These are phyloP conservation scores for Boletus rex-veris DNA, from an alignment of 768 basidiomycete genomes.

Conservation along the genomic window DNA sequence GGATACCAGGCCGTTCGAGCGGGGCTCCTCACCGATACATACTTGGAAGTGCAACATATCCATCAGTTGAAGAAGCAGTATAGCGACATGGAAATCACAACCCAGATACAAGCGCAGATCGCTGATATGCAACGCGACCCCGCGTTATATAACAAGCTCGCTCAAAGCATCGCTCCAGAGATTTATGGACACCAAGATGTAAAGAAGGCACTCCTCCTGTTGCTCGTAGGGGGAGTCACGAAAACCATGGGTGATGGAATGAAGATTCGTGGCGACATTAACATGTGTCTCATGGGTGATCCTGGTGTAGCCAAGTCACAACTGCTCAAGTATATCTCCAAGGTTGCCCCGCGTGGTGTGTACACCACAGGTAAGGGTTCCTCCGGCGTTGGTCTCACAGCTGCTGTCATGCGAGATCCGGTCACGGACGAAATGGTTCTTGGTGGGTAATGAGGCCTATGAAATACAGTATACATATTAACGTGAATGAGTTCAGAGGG, in stretches of 20 bases:
- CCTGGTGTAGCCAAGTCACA: conserved; percentile 99
- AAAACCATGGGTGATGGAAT: conserved; percentile 96
- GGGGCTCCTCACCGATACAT: conserved; percentile 95
- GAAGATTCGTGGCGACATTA: conserved; percentile 98
- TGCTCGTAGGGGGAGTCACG: conserved; percentile 94
- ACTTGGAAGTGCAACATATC: conserved; percentile 87
- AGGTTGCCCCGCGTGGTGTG: conserved; percentile 94
- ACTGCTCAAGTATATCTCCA: conserved; percentile 95
- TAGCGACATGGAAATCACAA: conserved; percentile 88
- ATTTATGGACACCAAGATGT: conserved; percentile 98
- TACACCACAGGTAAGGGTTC: conserved; percentile 99
- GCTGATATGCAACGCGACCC: conserved; percentile 67
- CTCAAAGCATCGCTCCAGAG: conserved; percentile 95
- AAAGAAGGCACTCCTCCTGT: conserved; percentile 89
- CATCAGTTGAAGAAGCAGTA: conserved; percentile 98
- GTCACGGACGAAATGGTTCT: conserved; percentile 99
- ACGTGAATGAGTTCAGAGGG: conserved; percentile 64
- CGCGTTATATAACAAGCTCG: conserved; percentile 81
- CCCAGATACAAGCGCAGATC: conserved; percentile 72
- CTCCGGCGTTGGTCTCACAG: conserved; percentile 97
- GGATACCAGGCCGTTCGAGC: conserved; percentile 97
- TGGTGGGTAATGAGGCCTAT: conserved; percentile 52
- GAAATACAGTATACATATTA: background rate
- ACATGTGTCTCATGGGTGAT: conserved; percentile 98
- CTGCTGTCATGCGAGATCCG: conserved; percentile 98